phyloP scores from a whole-genome alignment of 2,329 filamentous ascomycete species.

The Chaetomium strumarium region DNA sequence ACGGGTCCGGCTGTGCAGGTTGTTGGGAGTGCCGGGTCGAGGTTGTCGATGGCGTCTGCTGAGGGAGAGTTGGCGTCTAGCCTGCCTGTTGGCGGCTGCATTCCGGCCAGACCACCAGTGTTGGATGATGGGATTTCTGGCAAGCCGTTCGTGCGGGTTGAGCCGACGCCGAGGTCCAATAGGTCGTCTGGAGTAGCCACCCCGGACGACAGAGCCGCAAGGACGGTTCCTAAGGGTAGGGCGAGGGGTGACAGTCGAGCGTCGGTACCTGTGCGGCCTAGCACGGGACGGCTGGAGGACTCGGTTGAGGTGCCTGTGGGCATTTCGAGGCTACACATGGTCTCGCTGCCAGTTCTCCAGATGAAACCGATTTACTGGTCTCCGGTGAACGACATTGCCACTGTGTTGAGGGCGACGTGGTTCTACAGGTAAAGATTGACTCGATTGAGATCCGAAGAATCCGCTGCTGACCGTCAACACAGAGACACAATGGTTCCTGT shows the following conservation, averaged over 20 bases:
- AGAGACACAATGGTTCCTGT: slow-evolving; percentile 86
- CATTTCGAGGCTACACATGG: slow-evolving; percentile 81
- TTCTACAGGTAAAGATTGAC: slow-evolving; percentile 64
- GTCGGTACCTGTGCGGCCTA: slow-evolving; percentile 2
- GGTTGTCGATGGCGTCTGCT: slow-evolving; percentile 6
- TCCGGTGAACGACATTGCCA: slow-evolving; percentile 80
- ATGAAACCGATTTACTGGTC: slow-evolving; percentile 99
- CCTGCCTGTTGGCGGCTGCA: slow-evolving; percentile 5
- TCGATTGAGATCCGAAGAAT: too few relatives aligned
- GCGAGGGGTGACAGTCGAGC: slow-evolving; percentile 23
- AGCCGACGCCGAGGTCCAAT: slow-evolving; percentile 20
- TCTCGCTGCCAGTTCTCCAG: slow-evolving; percentile 71
- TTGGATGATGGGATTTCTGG: slow-evolving; percentile 45
- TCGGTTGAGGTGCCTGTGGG: slow-evolving; percentile 70
- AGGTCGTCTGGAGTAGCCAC: slow-evolving; percentile 18
- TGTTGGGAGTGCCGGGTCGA: slow-evolving; percentile 11
- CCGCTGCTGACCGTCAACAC: slow-evolving; percentile 2
- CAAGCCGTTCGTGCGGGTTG: slow-evolving; percentile 47
- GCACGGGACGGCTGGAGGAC: slow-evolving; percentile 13
- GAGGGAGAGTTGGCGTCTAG: slow-evolving; percentile 10
- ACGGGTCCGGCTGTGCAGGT: slow-evolving; percentile 14
- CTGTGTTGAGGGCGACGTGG: slow-evolving; percentile 85
- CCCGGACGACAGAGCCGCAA: slow-evolving; percentile 18
- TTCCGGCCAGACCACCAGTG: slow-evolving; percentile 11
- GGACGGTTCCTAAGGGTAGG: neutral